Base-by-base conservation (phyloP, 176 grass and related monocot genomes). In the Bonia amplexicaulis region DNA sequence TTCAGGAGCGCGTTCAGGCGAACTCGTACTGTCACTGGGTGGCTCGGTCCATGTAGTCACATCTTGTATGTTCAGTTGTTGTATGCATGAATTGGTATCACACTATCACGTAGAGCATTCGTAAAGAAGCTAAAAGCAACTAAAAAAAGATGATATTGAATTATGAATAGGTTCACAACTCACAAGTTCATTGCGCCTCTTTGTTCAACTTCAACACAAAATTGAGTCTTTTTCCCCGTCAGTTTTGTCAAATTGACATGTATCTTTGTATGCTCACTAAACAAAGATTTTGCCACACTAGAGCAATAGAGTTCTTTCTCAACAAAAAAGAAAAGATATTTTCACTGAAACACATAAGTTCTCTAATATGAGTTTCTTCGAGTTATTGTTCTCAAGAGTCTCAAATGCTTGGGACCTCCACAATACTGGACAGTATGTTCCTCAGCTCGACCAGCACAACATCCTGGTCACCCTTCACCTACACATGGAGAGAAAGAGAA, bases 401-500 rank as follows among this genome's bases (percentile, higher is more conserved):
- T 91, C 67, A 76, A 85, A 66, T 89, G 74, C 69, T 78, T 64
- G 91, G 82, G 15, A 81, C 78, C 69, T 88, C 91, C 67, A 98
- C 87, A 74, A 92, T 84, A 55, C 80, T 59, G 57, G 85, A 86
- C 51, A 98, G 74, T 47, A 92, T 79, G 52, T 73, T 83, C 48
- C 70, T 76, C 11, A 98, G 83, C 74, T 93, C 89, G 45, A 69
- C 70, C 82, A 95, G 76, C 73, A 74, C 85, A 64, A 66, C 87
- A 89, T 93, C 87, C 72, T 87, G 80, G 68, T 88, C 87, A 52
- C 92, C 91, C 49, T 93, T 93, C 77, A 90, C 89, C 93, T 98
- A 68, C 37, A 83, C 20, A 88, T 17, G 51, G 13, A 71, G 45
- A 77, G 15, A 41, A 17, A 25, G 1, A 74, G 48, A 16, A 69